phyloP scores from a whole-genome alignment of 2,329 filamentous ascomycete species.

The Orbilia brochopaga region DNA sequence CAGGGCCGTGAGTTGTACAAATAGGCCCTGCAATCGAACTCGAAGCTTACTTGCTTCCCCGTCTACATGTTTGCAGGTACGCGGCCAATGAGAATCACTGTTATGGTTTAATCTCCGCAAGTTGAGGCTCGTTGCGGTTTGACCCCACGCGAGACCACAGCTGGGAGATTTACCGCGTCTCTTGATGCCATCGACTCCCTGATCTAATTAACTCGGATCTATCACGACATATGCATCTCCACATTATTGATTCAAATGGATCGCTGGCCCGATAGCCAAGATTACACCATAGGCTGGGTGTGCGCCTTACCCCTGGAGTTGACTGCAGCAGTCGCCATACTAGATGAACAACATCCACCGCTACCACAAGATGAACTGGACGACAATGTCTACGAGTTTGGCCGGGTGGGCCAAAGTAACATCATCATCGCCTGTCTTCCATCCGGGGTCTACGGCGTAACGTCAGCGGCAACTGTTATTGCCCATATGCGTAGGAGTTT shows the following conservation, averaged over 20 bases:
- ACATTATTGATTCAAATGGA: background rate
- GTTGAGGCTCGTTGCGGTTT: no score
- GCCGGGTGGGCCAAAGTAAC: conserved; percentile 1
- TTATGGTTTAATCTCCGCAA: no score
- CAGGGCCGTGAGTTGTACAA: no score
- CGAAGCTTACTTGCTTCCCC: no score
- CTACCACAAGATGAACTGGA: background rate
- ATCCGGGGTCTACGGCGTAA: conserved; percentile 14
- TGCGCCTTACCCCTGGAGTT: background rate
- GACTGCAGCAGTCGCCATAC: background rate
- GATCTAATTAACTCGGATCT: no score
- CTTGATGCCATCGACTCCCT: no score
- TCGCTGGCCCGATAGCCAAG: background rate
- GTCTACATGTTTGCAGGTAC: no score
- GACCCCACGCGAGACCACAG: no score
- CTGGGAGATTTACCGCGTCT: no score
- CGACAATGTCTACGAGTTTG: conserved; percentile 15
- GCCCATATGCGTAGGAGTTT: conserved; percentile 7
- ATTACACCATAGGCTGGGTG: background rate
- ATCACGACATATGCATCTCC: no score
- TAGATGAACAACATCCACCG: conserved; percentile 9
- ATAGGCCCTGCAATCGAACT: no score
- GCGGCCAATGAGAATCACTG: no score
- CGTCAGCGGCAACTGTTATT: conserved; percentile 4
- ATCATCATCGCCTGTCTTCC: conserved; percentile 19